phyloP scores from a whole-genome alignment of 768 basidiomycete genomes.

The Symmetrospora coprosmae region DNA sequence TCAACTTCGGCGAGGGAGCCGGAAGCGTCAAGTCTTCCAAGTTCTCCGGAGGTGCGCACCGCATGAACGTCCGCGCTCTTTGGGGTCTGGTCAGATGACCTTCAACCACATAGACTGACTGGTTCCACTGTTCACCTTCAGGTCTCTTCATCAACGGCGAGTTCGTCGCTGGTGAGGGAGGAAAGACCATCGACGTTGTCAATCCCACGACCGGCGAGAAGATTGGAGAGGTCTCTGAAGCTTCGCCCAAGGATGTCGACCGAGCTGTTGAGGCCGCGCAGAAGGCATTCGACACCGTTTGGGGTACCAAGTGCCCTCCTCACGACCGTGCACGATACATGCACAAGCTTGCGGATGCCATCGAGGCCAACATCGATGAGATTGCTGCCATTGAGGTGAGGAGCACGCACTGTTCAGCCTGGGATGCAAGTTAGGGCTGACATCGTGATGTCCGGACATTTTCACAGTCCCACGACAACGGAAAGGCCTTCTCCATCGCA shows the following conservation, averaged over 20 bases:
- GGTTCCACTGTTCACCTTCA: constrained; percentile 40
- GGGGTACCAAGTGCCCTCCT: constrained; percentile 55
- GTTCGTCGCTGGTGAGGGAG: constrained; percentile 48
- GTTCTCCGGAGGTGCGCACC: constrained; percentile 17
- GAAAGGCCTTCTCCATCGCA: constrained; percentile 44
- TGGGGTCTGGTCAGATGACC: background rate
- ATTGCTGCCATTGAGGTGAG: constrained; percentile 26
- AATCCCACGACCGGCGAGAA: constrained; percentile 51
- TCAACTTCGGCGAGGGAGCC: constrained; percentile 29
- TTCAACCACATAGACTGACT: background rate
- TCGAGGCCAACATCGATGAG: constrained; percentile 44
- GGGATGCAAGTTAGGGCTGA: background rate
- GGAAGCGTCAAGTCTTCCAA: background rate
- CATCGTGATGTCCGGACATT: background rate
- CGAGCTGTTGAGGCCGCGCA: constrained; percentile 44
- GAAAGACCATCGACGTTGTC: constrained; percentile 48
- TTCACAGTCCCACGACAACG: constrained; percentile 42
- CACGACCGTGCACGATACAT: constrained; percentile 47
- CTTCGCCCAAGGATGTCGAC: constrained; percentile 53
- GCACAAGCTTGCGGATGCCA: constrained; percentile 49
- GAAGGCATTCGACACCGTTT: constrained; percentile 50
- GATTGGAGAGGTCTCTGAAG: constrained; percentile 40
- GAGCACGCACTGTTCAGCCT: background rate
- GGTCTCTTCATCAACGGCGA: constrained; percentile 61
- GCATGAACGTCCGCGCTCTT: too few species aligned